Evolutionary conservation across 208 protist genomes (phyloP), one percentile per base, ranked within the genome.

Genomic region (Phytomonas serpens): DNA sequence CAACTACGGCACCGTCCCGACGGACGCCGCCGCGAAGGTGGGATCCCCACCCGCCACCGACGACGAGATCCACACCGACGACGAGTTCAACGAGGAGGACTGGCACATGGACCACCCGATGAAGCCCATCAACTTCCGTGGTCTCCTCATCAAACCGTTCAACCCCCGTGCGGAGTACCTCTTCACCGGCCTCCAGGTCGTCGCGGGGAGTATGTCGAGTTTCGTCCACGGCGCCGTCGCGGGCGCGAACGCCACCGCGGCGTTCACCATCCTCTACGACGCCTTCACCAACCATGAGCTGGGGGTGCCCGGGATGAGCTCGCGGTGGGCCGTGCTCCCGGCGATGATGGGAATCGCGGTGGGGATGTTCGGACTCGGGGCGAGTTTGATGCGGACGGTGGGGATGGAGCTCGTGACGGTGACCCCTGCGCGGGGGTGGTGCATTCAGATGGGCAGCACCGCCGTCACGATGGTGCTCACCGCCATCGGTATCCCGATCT

Each of bases 141-240:
- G 82, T 40, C 64, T 89, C 30, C 77, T 86, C 37, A 85, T 94
- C 69, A 92, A 91, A 68, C 85, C 86, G 29, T 94, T 94, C 77
- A 94, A 92, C 76, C 89, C 89, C 10, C 86, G 84, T 30, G 86
- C 89, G 4, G 85, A 94, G 82, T 91, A 86, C 74, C 82, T 94
- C 63, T 94, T 91, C 76, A 93, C 89, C 36, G 79, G 80, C 0
- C 74, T 93, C n/a, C 87, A 94, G 80, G 87, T 94, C 32, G 85
- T 94, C 34, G 89, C 89, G 0, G 89, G 89, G 31, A 89, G 86
- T 72, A 93, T 94, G 78, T 93, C 87, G 6, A 93, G 85, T 72
- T 94, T 92, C 64, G 87, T 94, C 29, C 89, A 94, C 76, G 87
- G 87, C 69, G 87, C 89, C 37, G 89, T 93, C 19, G 87, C 89